A percentile compares a stretch with the other conserved stretches of the same genome.
Evolutionary conservation across 306 rosid species (phyloP).

Genomic region (Prunus mira): DNA sequence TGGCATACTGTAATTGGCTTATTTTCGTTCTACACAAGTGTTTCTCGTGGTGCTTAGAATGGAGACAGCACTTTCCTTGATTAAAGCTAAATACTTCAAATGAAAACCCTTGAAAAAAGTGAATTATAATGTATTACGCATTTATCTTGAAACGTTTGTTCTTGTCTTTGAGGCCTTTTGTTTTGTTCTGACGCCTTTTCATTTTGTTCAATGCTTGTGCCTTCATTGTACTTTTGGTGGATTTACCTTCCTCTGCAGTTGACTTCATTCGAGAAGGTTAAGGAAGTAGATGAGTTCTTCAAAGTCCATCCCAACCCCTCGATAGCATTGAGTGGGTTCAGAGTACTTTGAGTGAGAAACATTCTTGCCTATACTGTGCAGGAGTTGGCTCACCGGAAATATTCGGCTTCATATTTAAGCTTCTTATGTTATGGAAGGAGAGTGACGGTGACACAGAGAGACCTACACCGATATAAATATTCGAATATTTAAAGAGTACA

Average conservation of each 20-base stretch:
- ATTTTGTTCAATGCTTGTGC: background rate
- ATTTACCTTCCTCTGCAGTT: conserved; percentile 45
- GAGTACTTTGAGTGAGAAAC: conserved; percentile 56
- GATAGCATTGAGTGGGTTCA: conserved; percentile 65
- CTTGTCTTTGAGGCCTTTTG: background rate
- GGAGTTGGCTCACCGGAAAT: conserved; percentile 49
- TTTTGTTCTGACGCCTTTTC: background rate
- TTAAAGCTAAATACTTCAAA: too few species aligned
- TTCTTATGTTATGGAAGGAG: too few species aligned
- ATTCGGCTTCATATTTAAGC: too few species aligned
- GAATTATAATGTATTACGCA: too few species aligned
- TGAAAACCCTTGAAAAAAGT: too few species aligned
- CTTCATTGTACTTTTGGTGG: background rate
- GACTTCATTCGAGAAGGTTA: conserved; percentile 73
- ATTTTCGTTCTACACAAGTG: too few species aligned
- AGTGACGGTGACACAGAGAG: too few species aligned
- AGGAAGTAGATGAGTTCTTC: conserved; percentile 83
- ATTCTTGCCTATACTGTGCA: conserved; percentile 38
- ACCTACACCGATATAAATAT: too few species aligned
- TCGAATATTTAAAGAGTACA: too few species aligned
- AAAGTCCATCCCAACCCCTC: conserved; percentile 42
- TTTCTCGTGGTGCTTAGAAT: too few species aligned
- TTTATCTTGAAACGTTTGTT: background rate
- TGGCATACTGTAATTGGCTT: too few species aligned
- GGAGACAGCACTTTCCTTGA: too few species aligned